phyloP scores from a whole-genome alignment of 306 rosid species.

The Ochetophila trinervis region DNA sequence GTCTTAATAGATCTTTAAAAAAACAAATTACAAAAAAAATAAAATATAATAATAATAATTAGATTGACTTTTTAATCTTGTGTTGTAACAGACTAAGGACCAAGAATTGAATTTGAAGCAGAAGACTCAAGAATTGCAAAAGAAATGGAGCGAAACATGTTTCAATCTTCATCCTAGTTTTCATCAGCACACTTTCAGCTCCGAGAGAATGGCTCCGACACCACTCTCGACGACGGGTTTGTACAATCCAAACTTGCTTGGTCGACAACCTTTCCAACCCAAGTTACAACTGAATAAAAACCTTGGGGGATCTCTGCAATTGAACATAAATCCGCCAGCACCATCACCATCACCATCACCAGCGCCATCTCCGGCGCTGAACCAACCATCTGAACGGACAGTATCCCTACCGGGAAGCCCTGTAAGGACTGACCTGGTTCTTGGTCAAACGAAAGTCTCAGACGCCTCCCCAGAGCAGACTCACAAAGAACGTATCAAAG shows the following conservation, averaged over 20 bases:
- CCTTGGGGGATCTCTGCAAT: slow-evolving; percentile 53
- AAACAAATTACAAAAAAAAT: not conserved
- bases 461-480: slow-evolving; percentile 38
- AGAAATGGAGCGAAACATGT: slow-evolving; percentile 81
- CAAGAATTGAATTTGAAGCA: slow-evolving; percentile 51
- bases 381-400: slow-evolving; percentile 39
- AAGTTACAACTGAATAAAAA: slow-evolving; percentile 59
- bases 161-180: slow-evolving; percentile 70
- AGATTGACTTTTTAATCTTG: slow-evolving; percentile 20
- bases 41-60: too few species aligned
- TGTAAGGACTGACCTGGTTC: slow-evolving; percentile 70
- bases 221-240: slow-evolving; percentile 57
- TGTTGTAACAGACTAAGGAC: slow-evolving; percentile 35
- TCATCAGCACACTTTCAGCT: slow-evolving; percentile 49
- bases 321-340: slow-evolving; percentile 38
- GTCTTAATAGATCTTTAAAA: not conserved
- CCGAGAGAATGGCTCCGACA: slow-evolving; percentile 50
- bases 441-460: slow-evolving; percentile 57
- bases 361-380: slow-evolving; percentile 21
- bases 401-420: slow-evolving; percentile 45
- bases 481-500: slow-evolving; percentile 52
- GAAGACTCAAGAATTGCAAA: slow-evolving; percentile 64
- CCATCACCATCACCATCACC: not conserved
- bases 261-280: slow-evolving; percentile 54
- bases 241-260: slow-evolving; percentile 48